Evolutionary conservation across 23 red algal species (phyloP), one percentile per base, ranked within the genome.

Genomic region (Cyanidioschyzon merolae): DNA sequence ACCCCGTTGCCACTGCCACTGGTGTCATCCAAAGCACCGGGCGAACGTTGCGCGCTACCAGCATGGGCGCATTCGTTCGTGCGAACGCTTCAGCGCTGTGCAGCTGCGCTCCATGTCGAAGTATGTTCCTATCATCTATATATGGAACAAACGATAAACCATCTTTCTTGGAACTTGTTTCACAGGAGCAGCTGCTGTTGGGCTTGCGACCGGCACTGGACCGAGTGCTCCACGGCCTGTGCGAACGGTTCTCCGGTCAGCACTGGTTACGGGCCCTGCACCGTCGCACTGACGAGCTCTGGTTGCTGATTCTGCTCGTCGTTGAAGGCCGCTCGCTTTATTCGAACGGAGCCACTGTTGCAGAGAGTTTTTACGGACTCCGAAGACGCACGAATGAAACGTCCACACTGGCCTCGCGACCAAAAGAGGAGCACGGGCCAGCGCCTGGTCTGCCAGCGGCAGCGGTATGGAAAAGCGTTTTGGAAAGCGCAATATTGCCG

Each of bases 341-440:
- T 27, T 32, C 21, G 63, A 32, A 71, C 63, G 63, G 63, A 32
- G 63, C 63, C n/a, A 32, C 63, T 7, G 32, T 71, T 12, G 63
- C 63, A 35, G 63, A 71, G 63, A 7, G 30, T 15, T 71, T 71
- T 35, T 71, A 71, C 29, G 63, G 63, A 35, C 63, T 71, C 12
- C 12, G 63, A 32, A 25, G 63, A 7, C 16, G 29, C 12, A 57
- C 15, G 15, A 57, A 57, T 24, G 50, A 57, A 57, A n/a, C n/a
- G n/a, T n/a, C n/a, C n/a, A n/a, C n/a, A n/a, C n/a, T n/a, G n/a
- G n/a, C n/a, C n/a, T n/a, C n/a, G n/a, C n/a, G n/a, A n/a, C 45
- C 45, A 7, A 54, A 54, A 21, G 16, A 71, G 29, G 63, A 71
- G n/a, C 2, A 17, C 16, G 63, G 12, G 3, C 12, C 29, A 7